Evolutionary conservation across 1,139 yeast species (phyloP).

Genomic region (Citeromyces hawaiiensis): DNA sequence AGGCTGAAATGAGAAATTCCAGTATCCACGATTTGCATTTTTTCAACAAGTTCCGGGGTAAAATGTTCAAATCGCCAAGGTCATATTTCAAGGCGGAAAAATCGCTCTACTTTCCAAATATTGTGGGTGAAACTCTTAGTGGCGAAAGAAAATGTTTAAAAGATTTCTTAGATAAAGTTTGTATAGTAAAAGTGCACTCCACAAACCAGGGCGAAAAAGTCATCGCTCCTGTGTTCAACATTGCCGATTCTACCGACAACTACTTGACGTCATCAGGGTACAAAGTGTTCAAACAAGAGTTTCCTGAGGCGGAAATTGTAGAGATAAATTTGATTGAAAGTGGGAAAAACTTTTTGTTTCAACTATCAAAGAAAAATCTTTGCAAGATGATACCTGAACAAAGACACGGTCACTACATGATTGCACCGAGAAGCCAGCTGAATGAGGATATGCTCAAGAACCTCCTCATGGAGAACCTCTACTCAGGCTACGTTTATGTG

Average conservation of each 20-base stretch:
- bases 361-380: constrained; percentile 26
- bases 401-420: constrained; percentile 47
- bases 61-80: constrained; percentile 69
- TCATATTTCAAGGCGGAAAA: constrained; percentile 66
- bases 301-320: constrained; percentile 51
- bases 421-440: constrained; percentile 48
- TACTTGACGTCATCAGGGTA: constrained; percentile 23
- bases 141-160: constrained; percentile 25
- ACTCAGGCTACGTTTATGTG: constrained; percentile 74
- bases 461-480: constrained; percentile 58
- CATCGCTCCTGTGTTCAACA: constrained; percentile 43
- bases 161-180: constrained; percentile 41
- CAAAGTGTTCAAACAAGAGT: constrained; percentile 16
- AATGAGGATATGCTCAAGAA: constrained; percentile 40
- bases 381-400: constrained; percentile 28
- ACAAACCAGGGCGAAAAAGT: constrained; percentile 65
- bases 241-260: constrained; percentile 21
- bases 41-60: constrained; percentile 71
- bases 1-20: constrained; percentile 74
- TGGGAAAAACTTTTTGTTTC: constrained; percentile 41
- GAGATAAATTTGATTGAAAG: constrained; percentile 69
- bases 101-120: constrained; percentile 77
- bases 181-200: constrained; percentile 51
- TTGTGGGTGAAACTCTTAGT: constrained; percentile 43
- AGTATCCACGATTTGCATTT: constrained; percentile 77